Evolutionary conservation across 2,329 filamentous ascomycete species (phyloP).

Genomic region (Coniochaeta ligniaria): DNA sequence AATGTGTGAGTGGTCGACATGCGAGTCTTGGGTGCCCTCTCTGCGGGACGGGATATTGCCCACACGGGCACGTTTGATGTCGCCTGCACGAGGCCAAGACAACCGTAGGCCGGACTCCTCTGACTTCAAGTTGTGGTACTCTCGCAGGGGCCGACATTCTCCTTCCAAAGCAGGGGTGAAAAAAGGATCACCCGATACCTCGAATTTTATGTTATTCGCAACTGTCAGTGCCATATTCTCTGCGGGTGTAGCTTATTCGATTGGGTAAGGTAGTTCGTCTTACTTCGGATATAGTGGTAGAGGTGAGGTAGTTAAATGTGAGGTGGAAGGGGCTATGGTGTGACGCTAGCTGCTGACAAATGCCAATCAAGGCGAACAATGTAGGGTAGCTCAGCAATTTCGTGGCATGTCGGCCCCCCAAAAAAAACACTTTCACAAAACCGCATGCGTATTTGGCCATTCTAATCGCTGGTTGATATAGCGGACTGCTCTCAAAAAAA

Average conservation of each 20-base stretch:
- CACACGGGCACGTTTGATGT: slow-evolving; percentile 12
- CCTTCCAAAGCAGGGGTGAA: not conserved
- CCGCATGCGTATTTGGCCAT: too few species aligned
- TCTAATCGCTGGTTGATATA: too few species aligned
- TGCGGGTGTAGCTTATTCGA: not conserved
- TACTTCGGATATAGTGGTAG: too few species aligned
- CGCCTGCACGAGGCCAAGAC: slow-evolving; percentile 13
- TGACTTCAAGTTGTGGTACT: not conserved
- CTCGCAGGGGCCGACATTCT: not conserved
- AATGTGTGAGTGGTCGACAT: slow-evolving; percentile 6
- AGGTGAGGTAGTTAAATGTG: too few species aligned
- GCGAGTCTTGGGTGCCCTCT: not conserved
- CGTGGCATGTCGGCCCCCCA: not conserved
- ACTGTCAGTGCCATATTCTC: not conserved
- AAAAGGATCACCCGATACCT: not conserved
- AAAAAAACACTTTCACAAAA: not conserved
- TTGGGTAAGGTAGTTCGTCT: too few species aligned
- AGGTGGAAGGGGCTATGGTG: not conserved
- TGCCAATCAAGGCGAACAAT: not conserved
- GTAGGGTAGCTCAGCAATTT: not conserved
- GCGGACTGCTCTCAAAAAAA: too few species aligned
- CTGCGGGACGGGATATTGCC: slow-evolving; percentile 2
- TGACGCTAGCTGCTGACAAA: not conserved
- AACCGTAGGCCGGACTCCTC: slow-evolving; percentile 3
- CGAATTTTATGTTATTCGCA: not conserved